Evolutionary conservation across 2,329 filamentous ascomycete species (phyloP).

Genomic region (Diaporthe longicolla): DNA sequence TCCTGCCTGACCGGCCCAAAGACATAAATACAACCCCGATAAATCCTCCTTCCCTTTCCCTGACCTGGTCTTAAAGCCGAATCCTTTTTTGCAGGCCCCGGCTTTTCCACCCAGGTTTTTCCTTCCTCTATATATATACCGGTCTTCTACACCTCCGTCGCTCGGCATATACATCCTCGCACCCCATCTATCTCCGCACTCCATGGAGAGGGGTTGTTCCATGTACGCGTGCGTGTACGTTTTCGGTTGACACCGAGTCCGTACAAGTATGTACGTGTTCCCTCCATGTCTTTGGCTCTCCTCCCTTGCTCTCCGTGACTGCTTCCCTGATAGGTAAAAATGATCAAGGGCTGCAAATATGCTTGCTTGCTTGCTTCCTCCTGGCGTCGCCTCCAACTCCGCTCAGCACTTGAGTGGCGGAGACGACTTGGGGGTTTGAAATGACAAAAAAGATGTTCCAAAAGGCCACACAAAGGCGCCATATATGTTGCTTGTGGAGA

Average conservation of each 20-base stretch:
- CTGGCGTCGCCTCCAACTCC: slow-evolving; percentile 3
- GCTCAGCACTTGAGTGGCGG: slow-evolving; percentile 38
- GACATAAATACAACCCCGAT: slow-evolving; percentile 33
- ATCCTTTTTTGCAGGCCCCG: background rate
- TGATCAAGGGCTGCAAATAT: slow-evolving; percentile 12
- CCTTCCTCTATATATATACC: slow-evolving; percentile 26
- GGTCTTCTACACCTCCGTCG: background rate
- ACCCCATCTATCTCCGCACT: background rate
- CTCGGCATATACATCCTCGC: slow-evolving; percentile 1
- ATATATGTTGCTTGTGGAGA: slow-evolving; percentile 7
- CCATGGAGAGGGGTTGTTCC: background rate
- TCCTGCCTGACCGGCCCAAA: background rate
- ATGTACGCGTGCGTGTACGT: background rate
- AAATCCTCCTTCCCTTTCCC: background rate
- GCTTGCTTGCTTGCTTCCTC: slow-evolving; percentile 10
- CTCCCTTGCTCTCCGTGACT: background rate
- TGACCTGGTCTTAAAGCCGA: background rate
- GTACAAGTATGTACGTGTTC: background rate
- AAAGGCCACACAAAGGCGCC: slow-evolving; percentile 33
- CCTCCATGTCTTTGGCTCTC: background rate
- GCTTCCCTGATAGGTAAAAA: slow-evolving; percentile 1
- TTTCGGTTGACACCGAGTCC: background rate
- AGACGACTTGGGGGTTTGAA: background rate
- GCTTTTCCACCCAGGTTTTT: background rate
- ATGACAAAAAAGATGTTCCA: slow-evolving; percentile 10